phyloP scores from a whole-genome alignment of 140 eudicot genomes.

The Bidens hawaiensis region DNA sequence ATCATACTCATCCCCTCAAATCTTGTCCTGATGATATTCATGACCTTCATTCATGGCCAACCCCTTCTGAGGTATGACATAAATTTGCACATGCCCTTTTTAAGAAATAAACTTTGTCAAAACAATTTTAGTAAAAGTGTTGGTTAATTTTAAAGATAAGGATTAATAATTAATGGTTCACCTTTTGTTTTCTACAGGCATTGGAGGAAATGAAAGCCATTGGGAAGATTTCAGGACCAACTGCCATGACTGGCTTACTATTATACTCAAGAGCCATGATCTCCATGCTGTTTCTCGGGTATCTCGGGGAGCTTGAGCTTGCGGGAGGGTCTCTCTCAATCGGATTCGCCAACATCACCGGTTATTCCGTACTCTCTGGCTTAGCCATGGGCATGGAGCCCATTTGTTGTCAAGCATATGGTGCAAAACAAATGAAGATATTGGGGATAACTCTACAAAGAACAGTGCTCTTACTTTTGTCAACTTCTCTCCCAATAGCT shows the following conservation, averaged over 20 bases:
- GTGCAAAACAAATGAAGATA: conserved; percentile 61
- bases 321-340: conserved; percentile 84
- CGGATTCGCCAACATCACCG: conserved; percentile 83
- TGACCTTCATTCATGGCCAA: conserved; percentile 38
- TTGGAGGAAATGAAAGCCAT: conserved; percentile 54
- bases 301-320: conserved; percentile 54
- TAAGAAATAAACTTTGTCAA: background rate
- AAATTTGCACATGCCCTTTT: too few species aligned
- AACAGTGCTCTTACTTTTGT: conserved; percentile 45
- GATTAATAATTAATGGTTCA: background rate
- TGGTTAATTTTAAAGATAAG: background rate
- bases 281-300: conserved; percentile 70
- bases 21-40: conserved; percentile 8
- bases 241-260: conserved; percentile 59
- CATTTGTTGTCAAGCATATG: conserved; percentile 71
- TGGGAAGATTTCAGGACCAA: conserved; percentile 58
- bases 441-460: conserved; percentile 60
- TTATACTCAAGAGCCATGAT: conserved; percentile 60
- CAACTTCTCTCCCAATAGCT: conserved; percentile 54
- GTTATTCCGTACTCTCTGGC: conserved; percentile 80
- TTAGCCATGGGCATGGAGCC: conserved; percentile 92
- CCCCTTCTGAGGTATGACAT: conserved; percentile 32
- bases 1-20: conserved; percentile 19
- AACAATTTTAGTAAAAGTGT: background rate
- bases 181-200: conserved; percentile 31